Conservation (phyloP, 169 alveolate species). For the Eimeria maxima region DNA sequence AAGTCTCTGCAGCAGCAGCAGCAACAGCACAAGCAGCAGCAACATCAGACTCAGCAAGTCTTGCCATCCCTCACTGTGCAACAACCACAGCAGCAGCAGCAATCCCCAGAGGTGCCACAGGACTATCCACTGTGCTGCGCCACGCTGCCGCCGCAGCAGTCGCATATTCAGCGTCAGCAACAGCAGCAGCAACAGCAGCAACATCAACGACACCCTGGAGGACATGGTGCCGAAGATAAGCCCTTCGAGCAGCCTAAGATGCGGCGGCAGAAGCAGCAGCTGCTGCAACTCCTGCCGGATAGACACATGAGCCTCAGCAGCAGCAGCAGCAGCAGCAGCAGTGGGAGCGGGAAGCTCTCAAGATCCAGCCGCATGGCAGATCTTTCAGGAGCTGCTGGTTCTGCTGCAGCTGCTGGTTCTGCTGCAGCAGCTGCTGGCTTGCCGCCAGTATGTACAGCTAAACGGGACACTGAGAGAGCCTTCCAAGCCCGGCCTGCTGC, state of each 20-base stretch:
- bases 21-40: slow-evolving; percentile 20
- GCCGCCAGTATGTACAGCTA: neutral
- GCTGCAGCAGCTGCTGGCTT: slow-evolving; percentile 21
- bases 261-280: neutral
- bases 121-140: neutral
- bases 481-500: slow-evolving; percentile 7
- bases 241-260: neutral
- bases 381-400: neutral
- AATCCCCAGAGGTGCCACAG: neutral
- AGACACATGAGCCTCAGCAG: neutral
- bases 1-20: slow-evolving; percentile 39
- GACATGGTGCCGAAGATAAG: neutral
- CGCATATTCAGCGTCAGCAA: neutral
- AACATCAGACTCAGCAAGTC: no score
- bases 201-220: neutral
- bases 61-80: no score
- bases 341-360: slow-evolving; percentile 4
- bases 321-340: slow-evolving; percentile 52
- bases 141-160: neutral
- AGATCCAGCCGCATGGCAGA: slow-evolving; percentile 17
- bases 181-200: slow-evolving; percentile 27
- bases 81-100: slow-evolving; percentile 1
- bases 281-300: slow-evolving; percentile 63
- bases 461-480: neutral
- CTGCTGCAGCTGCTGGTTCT: neutral